phyloP scores from a whole-genome alignment of 768 basidiomycete species.

The Crepidotus variabilis region DNA sequence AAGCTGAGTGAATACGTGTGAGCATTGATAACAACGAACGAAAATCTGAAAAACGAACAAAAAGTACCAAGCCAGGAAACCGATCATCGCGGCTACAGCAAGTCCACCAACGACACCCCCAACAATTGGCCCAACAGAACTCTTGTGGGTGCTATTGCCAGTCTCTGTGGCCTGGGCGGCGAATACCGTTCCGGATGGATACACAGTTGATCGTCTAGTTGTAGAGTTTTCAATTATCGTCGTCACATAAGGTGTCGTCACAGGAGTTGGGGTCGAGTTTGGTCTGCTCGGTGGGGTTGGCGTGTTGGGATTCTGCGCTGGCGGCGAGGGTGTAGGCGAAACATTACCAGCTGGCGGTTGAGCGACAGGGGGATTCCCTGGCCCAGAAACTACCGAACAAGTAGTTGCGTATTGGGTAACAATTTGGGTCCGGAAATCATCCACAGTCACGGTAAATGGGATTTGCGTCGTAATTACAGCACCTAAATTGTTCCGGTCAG shows the following conservation, averaged over 20 bases:
- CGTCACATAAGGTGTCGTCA: background rate
- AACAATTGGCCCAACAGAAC: slow-evolving; percentile 4
- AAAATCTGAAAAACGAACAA: slow-evolving; percentile 13
- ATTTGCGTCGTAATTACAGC: background rate
- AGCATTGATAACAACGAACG: no score
- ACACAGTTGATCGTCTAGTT: background rate
- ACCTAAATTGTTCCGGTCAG: background rate
- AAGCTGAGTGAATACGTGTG: background rate
- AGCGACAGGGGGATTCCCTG: background rate
- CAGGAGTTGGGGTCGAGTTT: background rate
- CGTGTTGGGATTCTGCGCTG: background rate
- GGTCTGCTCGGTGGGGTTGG: background rate
- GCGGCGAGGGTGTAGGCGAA: no score
- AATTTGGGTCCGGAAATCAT: background rate
- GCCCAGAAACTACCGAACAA: background rate
- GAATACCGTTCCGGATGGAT: background rate
- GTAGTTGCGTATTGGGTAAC: background rate
- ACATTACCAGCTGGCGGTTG: background rate
- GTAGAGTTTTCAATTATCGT: background rate
- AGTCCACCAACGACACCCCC: slow-evolving; percentile 8
- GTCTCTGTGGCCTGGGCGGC: background rate
- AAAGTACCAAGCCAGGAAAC: slow-evolving; percentile 18
- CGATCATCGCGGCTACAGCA: slow-evolving; percentile 10
- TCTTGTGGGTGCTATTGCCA: background rate
- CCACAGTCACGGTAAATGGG: background rate